phyloP scores from a whole-genome alignment of 495 filamentous ascomycete species.

The Penicillium paxilli region DNA sequence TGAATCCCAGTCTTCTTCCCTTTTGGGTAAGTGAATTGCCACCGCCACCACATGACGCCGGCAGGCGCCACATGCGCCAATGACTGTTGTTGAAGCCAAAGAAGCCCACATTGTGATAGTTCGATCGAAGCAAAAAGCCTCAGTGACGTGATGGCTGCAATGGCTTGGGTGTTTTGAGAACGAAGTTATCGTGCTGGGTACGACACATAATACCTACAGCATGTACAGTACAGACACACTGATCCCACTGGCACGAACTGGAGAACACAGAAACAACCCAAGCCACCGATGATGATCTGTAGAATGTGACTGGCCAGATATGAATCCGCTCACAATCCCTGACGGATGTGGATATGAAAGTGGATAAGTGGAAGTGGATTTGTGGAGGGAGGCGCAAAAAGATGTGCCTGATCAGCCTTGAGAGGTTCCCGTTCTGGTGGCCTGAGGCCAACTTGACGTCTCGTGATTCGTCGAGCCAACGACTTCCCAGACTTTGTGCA shows the following conservation, averaged over 20 bases:
- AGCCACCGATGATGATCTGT: not conserved
- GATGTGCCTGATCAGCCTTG: not conserved
- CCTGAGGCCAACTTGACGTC: too few species aligned
- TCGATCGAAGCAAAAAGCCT: not conserved
- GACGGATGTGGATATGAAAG: not conserved
- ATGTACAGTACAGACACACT: too few species aligned
- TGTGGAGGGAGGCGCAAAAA: not conserved
- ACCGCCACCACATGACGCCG: slow-evolving; percentile 11
- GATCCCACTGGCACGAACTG: not conserved
- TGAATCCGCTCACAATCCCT: too few species aligned
- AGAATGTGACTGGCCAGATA: not conserved
- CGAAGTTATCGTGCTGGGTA: too few species aligned
- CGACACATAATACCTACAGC: not conserved
- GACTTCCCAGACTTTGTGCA: too few species aligned
- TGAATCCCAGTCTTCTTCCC: not conserved
- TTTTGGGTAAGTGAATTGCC: slow-evolving; percentile 5
- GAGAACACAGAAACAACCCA: not conserved
- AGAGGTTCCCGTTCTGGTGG: too few species aligned
- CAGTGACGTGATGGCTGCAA: slow-evolving; percentile 11
- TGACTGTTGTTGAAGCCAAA: not conserved
- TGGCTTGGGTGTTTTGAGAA: too few species aligned
- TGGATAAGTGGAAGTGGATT: not conserved
- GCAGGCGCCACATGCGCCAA: slow-evolving; percentile 1
- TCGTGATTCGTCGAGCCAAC: not conserved
- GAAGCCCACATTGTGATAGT: not conserved